Evolutionary conservation across 139 green algal species (phyloP).

Genomic region (Dunaliella primolecta): DNA sequence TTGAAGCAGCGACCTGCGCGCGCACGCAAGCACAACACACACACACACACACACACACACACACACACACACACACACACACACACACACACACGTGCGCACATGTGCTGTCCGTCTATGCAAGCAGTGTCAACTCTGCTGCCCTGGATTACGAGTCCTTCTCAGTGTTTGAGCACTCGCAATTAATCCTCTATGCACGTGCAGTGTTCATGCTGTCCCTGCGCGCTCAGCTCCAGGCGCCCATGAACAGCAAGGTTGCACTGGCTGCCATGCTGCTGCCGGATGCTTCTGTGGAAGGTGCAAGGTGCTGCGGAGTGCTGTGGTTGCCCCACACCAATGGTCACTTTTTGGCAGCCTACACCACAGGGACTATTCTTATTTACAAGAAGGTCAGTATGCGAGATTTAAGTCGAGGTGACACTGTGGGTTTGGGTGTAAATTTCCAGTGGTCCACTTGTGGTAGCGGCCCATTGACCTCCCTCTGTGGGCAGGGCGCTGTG

Average conservation of each 20-base stretch:
- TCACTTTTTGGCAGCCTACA: constrained; percentile 56
- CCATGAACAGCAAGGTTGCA: constrained; percentile 28
- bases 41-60: no score
- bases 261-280: constrained; percentile 38
- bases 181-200: no score
- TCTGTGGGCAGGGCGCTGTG: neutral
- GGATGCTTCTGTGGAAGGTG: constrained; percentile 32
- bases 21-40: no score
- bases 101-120: no score
- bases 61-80: no score
- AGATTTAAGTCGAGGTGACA: neutral
- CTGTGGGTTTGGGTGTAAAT: neutral
- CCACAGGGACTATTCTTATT: constrained; percentile 59
- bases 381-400: constrained; percentile 59
- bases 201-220: constrained; percentile 69
- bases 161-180: no score
- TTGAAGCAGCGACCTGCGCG: no score
- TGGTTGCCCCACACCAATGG: constrained; percentile 54
- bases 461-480: neutral
- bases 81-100: no score
- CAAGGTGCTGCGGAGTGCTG: constrained; percentile 40
- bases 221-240: constrained; percentile 45
- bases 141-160: no score
- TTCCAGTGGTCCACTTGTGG: neutral
- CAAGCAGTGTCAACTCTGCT: no score